These are phyloP conservation scores for Trichoderma pleuroti DNA, from an alignment of 2,329 filamentous ascomycete genomes.

Conservation along the genomic window DNA sequence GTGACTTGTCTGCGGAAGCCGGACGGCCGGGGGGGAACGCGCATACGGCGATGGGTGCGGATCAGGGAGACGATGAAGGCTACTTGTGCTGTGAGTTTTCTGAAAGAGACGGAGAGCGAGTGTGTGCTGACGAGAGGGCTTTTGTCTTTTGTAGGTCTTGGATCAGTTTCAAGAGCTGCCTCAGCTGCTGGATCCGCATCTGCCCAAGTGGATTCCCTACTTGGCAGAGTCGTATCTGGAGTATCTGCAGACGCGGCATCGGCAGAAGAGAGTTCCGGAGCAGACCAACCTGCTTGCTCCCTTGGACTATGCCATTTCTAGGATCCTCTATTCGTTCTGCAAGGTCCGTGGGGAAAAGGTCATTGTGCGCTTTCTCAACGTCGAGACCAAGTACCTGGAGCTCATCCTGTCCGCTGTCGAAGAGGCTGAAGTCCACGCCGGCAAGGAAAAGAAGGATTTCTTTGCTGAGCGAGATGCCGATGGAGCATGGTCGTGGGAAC, in stretches of 20 bases:
- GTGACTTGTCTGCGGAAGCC: constrained; percentile 50
- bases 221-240: constrained; percentile 74
- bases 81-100: constrained; percentile 41
- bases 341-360: constrained; percentile 94
- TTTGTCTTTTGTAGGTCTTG: constrained; percentile 47
- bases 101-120: background rate
- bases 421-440: constrained; percentile 39
- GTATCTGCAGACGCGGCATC: constrained; percentile 50
- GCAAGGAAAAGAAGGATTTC: background rate
- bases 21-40: constrained; percentile 41
- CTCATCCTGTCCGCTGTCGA: constrained; percentile 74
- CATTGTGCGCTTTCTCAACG: constrained; percentile 84
- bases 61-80: constrained; percentile 48
- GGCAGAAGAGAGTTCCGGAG: constrained; percentile 35
- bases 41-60: constrained; percentile 49
- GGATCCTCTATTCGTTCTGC: constrained; percentile 83
- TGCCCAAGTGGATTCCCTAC: constrained; percentile 70
- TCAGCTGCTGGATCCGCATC: constrained; percentile 82
- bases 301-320: constrained; percentile 68
- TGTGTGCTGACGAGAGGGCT: background rate
- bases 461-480: background rate
- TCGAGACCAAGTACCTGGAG: constrained; percentile 83
- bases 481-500: constrained; percentile 69
- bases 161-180: constrained; percentile 95
- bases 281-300: constrained; percentile 46